A percentile compares a stretch with the other conserved stretches of the same genome.
Evolutionary conservation across 2,329 filamentous ascomycete genomes (phyloP).

Genomic region (Phoma sp.): DNA sequence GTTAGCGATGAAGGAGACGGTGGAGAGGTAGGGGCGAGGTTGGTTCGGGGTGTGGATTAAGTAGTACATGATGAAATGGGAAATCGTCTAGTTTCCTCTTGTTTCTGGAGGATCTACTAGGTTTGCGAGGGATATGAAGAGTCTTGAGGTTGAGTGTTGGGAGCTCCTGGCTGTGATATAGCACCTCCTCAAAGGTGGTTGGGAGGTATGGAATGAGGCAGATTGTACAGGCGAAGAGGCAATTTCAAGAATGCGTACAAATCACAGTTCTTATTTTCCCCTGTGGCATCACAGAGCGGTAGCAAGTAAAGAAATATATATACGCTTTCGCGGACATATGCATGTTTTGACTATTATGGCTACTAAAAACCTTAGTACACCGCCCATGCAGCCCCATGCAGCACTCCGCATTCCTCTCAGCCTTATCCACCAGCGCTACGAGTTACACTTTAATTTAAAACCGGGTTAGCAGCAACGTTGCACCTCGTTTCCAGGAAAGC

Average conservation of each 20-base stretch:
- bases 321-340: background rate
- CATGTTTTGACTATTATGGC: background rate
- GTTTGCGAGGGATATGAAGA: too few relatives aligned
- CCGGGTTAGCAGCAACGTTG: slow-evolving; percentile 2
- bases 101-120: background rate
- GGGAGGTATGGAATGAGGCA: slow-evolving; percentile 7
- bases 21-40: slow-evolving; percentile 15
- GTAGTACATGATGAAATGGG: slow-evolving; percentile 1
- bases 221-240: background rate
- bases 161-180: background rate
- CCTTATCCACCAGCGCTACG: background rate
- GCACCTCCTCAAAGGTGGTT: background rate
- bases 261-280: too few relatives aligned
- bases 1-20: slow-evolving; percentile 22
- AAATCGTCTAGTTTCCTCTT: background rate
- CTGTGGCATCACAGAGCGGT: too few relatives aligned
- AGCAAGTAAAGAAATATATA: background rate
- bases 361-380: background rate
- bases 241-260: too few relatives aligned
- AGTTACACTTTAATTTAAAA: slow-evolving; percentile 16
- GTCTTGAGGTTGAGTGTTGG: background rate
- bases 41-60: slow-evolving; percentile 5
- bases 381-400: background rate
- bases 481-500: slow-evolving; percentile 1
- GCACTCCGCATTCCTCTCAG: background rate